Conservation (phyloP, 257 asterid species). For the Salvia rosmarinus region DNA sequence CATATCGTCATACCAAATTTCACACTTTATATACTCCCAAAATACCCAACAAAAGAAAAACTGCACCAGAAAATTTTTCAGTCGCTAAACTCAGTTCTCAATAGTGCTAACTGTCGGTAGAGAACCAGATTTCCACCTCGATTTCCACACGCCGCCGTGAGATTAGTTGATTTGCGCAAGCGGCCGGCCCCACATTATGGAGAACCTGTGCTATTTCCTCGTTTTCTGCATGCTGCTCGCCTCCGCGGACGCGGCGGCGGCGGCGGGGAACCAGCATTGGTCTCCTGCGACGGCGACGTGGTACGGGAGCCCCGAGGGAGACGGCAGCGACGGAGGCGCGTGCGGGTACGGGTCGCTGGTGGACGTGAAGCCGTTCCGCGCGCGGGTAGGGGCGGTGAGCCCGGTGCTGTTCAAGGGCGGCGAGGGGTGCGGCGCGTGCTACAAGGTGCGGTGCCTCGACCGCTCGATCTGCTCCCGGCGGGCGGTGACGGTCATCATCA, state of each 20-base stretch:
- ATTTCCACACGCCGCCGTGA: conserved; percentile 57
- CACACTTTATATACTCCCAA: conserved; percentile 18
- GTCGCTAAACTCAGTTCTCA: conserved; percentile 25
- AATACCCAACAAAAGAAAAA: conserved; percentile 8
- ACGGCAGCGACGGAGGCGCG: conserved; percentile 98
- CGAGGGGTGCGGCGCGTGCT: conserved; percentile 97
- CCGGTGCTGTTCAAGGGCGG: conserved; percentile 90
- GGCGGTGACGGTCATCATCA: conserved; percentile 89
- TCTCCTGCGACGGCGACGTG: conserved; percentile 89
- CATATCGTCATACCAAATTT: conserved; percentile 30
- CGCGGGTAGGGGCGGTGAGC: conserved; percentile 95
- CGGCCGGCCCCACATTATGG: conserved; percentile 44
- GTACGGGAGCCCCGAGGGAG: conserved; percentile 99
- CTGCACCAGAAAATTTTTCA: conserved; percentile 15
- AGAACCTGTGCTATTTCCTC: conserved; percentile 13
- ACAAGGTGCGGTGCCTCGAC: conserved; percentile 85
- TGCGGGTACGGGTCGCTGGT: conserved; percentile 94
- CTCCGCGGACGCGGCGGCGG: conserved; percentile 39
- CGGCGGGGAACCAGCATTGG: conserved; percentile 58
- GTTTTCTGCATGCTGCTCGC: conserved; percentile 34
- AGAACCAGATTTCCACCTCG: conserved; percentile 38
- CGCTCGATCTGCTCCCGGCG: conserved; percentile 78
- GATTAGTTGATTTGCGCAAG: neutral
- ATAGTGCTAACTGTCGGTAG: conserved; percentile 52
- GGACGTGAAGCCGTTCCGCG: conserved; percentile 89